phyloP scores from a whole-genome alignment of 768 basidiomycete species.

The Dioszegia hungarica region DNA sequence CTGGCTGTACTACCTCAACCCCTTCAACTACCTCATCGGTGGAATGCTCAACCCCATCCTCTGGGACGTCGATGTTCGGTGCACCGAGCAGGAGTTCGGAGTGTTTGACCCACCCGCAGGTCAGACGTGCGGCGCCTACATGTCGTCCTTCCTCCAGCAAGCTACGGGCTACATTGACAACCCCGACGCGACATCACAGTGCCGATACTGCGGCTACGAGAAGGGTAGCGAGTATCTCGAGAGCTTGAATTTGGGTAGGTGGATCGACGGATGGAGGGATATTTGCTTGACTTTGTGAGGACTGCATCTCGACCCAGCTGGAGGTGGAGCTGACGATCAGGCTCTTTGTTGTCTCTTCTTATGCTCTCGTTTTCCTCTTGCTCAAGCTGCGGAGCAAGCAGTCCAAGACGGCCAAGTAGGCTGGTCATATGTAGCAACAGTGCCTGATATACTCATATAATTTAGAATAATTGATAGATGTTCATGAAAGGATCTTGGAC shows the following conservation, averaged over 20 bases:
- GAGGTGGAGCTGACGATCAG: not conserved
- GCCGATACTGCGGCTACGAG: slow-evolving; percentile 37
- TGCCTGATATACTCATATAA: too few species aligned
- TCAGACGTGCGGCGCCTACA: slow-evolving; percentile 43
- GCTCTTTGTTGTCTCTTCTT: slow-evolving; percentile 21
- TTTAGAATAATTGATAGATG: too few species aligned
- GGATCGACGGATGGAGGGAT: slow-evolving; percentile 28
- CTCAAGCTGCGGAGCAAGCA: slow-evolving; percentile 26
- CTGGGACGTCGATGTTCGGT: slow-evolving; percentile 43
- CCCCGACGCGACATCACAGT: slow-evolving; percentile 26
- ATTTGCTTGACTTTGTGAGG: slow-evolving; percentile 27
- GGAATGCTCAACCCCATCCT: slow-evolving; percentile 36
- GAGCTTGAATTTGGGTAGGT: slow-evolving; percentile 25
- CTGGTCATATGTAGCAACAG: not conserved
- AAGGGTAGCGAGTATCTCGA: slow-evolving; percentile 40
- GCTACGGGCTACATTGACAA: slow-evolving; percentile 39
- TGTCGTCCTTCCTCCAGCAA: slow-evolving; percentile 31
- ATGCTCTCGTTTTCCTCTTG: slow-evolving; percentile 25
- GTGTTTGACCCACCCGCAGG: slow-evolving; percentile 39
- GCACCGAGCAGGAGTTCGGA: slow-evolving; percentile 30
- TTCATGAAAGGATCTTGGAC: too few species aligned
- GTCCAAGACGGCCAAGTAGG: slow-evolving; percentile 37
- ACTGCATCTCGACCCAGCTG: too few species aligned
- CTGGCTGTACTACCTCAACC: slow-evolving; percentile 36
- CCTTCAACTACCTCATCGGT: slow-evolving; percentile 45